These are phyloP conservation scores for Rosa chinensis DNA, from an alignment of 306 rosid species.

Conservation along the genomic window DNA sequence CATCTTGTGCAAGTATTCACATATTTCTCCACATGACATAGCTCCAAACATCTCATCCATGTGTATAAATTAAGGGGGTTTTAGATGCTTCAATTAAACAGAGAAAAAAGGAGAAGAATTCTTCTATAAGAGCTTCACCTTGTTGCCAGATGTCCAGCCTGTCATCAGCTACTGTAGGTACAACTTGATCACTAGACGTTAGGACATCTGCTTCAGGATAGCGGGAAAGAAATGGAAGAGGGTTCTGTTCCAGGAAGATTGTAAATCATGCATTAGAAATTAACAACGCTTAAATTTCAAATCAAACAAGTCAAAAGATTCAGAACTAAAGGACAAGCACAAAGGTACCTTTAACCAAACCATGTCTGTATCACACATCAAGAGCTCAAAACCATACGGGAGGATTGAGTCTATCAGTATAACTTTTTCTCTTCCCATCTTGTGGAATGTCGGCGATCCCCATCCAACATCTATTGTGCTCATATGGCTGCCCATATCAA, in stretches of 20 bases:
- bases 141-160: constrained; percentile 76
- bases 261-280: constrained; percentile 20
- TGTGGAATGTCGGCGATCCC: constrained; percentile 96
- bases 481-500: constrained; percentile 99
- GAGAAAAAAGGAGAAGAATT: neutral
- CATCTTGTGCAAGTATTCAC: neutral
- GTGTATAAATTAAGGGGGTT: neutral
- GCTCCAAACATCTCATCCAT: neutral
- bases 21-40: neutral
- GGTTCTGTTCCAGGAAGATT: constrained; percentile 71
- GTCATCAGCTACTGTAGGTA: constrained; percentile 90
- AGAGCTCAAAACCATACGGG: constrained; percentile 77
- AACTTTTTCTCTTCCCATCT: constrained; percentile 98
- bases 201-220: constrained; percentile 91
- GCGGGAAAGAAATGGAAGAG: constrained; percentile 91
- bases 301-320: neutral
- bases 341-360: constrained; percentile 89
- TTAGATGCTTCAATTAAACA: neutral
- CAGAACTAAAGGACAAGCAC: constrained; percentile 8
- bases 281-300: constrained; percentile 15
- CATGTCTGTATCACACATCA: constrained; percentile 99
- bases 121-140: constrained; percentile 52
- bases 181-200: constrained; percentile 93
- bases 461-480: constrained; percentile 96
- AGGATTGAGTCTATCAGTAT: constrained; percentile 76